Percentiles rank a stretch among this genome's conserved stretches.
Conservation (phyloP, 768 basidiomycete species). For the Tephrocybe sp. region DNA sequence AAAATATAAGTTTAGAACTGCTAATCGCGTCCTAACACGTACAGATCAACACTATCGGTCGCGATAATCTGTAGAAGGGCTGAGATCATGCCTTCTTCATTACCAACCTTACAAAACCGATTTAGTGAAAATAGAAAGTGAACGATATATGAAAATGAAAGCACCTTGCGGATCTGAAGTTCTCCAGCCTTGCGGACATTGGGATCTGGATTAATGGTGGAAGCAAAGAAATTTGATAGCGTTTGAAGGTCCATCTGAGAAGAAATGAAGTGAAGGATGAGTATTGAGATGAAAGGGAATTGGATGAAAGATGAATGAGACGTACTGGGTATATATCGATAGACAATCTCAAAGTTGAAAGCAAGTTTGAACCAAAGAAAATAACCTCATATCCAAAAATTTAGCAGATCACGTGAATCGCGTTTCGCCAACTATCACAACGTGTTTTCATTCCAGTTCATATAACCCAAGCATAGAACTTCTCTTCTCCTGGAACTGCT, state of each 20-base stretch:
- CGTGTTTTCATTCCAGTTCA: too few relatives aligned
- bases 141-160: conserved; percentile 4
- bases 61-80: conserved; percentile 85
- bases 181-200: conserved; percentile 85
- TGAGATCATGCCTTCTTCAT: conserved; percentile 80
- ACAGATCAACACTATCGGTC: conserved; percentile 74
- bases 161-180: conserved; percentile 83
- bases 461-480: too few relatives aligned
- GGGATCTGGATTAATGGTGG: conserved; percentile 80
- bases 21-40: conserved; percentile 41
- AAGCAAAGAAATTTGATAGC: conserved; percentile 74
- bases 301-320: background rate
- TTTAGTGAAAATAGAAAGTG: background rate
- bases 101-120: conserved; percentile 51
- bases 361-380: conserved; percentile 3
- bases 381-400: conserved; percentile 14
- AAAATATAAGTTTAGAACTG: background rate
- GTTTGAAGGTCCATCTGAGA: conserved; percentile 68
- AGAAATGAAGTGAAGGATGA: background rate
- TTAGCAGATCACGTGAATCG: conserved; percentile 18
- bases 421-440: background rate
- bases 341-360: conserved; percentile 3
- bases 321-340: conserved; percentile 17
- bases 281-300: background rate
- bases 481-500: too few relatives aligned